These are phyloP conservation scores for Neofusicoccum sp. DNA, from an alignment of 2,329 filamentous ascomycete genomes.

Conservation along the genomic window DNA sequence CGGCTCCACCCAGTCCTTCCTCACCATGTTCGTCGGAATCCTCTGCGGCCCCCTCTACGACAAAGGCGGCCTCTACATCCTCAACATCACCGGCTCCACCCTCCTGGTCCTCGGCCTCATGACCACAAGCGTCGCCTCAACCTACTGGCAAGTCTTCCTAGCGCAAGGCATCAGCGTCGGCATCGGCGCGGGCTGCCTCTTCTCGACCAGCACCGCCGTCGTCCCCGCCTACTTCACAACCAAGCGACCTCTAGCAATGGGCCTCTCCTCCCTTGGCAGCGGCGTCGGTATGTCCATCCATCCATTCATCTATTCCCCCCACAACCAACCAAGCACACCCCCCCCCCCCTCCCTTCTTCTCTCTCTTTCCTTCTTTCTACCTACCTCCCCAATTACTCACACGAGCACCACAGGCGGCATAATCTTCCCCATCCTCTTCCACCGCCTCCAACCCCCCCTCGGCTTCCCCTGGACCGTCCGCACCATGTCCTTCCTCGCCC, in stretches of 20 bases:
- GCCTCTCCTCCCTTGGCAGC: slow-evolving; percentile 45
- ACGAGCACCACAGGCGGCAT: slow-evolving; percentile 34
- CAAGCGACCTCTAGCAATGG: slow-evolving; percentile 43
- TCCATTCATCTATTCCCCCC: no score
- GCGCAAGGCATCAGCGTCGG: slow-evolving; percentile 51
- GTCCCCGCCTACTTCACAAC: slow-evolving; percentile 49
- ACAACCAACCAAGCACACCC: no score
- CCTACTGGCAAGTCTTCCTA: slow-evolving; percentile 51
- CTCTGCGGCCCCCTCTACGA: slow-evolving; percentile 52
- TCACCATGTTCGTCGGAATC: slow-evolving; percentile 46
- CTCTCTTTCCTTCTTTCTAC: no score
- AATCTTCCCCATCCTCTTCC: slow-evolving; percentile 50
- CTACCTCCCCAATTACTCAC: no score
- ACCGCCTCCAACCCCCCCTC: slow-evolving; percentile 56
- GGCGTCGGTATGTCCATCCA: slow-evolving; percentile 23
- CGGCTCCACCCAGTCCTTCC: slow-evolving; percentile 48
- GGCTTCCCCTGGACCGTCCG: slow-evolving; percentile 66
- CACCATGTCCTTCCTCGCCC: slow-evolving; percentile 63
- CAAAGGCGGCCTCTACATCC: slow-evolving; percentile 44
- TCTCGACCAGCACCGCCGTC: slow-evolving; percentile 47
- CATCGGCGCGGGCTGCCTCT: slow-evolving; percentile 44
- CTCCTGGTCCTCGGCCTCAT: slow-evolving; percentile 50
- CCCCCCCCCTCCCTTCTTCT: no score
- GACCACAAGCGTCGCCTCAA: slow-evolving; percentile 49
- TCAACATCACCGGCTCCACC: slow-evolving; percentile 44